These are phyloP conservation scores for Tolypocladium amazonense DNA, from an alignment of 2,329 filamentous ascomycete species.

Conservation along the genomic window DNA sequence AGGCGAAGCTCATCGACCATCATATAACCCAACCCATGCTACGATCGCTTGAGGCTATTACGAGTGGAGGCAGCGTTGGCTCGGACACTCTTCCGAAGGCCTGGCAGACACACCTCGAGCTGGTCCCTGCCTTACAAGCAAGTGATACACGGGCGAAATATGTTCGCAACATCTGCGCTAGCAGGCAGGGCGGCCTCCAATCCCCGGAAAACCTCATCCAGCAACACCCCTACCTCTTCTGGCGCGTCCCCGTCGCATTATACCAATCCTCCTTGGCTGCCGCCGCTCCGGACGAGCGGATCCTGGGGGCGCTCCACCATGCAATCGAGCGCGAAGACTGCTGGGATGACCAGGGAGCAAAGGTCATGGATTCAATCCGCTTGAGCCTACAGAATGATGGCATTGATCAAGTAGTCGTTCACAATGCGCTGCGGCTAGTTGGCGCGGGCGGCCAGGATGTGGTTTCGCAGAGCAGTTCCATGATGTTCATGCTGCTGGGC, in stretches of 20 bases:
- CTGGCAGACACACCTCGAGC: constrained; percentile 14
- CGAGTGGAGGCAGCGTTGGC: constrained; percentile 2
- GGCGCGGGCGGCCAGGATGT: constrained; percentile 18
- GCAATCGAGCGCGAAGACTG: constrained; percentile 7
- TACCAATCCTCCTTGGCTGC: constrained; percentile 17
- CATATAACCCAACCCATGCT: constrained; percentile 12
- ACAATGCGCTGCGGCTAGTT: constrained; percentile 19
- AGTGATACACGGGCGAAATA: constrained; percentile 9
- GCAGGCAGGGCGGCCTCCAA: constrained; percentile 13
- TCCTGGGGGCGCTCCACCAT: constrained; percentile 14
- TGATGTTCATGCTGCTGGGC: constrained; percentile 22
- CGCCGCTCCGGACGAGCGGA: constrained; percentile 7
- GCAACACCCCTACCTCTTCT: constrained; percentile 26
- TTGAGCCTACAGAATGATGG: constrained; percentile 5
- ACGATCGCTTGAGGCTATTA: constrained; percentile 12
- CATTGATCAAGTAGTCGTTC: constrained; percentile 10
- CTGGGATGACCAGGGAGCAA: constrained; percentile 6
- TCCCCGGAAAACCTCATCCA: constrained; percentile 10
- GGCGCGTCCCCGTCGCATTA: constrained; percentile 19
- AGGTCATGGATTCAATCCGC: constrained; percentile 10
- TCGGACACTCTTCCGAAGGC: constrained; percentile 1
- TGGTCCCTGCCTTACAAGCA: constrained; percentile 14
- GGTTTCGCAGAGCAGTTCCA: constrained; percentile 15
- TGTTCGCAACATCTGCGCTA: constrained; percentile 9
- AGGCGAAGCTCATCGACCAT: constrained; percentile 12